Percentiles rank a stretch among this genome's conserved stretches.
Evolutionary conservation across 768 basidiomycete species (phyloP).

Genomic region (Strobilomyces confusus): DNA sequence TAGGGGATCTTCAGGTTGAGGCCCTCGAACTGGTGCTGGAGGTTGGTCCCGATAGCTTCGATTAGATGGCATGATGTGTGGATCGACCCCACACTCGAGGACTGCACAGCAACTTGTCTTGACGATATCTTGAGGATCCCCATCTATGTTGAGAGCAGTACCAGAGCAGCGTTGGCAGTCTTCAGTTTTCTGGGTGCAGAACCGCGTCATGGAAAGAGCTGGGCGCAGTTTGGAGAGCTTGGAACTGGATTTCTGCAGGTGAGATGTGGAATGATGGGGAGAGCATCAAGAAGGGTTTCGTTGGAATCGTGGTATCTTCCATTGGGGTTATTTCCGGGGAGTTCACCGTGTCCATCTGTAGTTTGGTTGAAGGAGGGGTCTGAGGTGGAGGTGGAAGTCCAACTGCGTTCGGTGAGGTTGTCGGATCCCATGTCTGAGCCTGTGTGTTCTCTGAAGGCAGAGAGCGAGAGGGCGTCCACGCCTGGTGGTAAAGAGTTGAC

Average conservation of each 20-base stretch:
- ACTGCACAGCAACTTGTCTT: constrained; percentile 96
- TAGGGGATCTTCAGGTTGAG: constrained; percentile 92
- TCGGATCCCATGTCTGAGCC: constrained; percentile 42
- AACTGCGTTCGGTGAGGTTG: constrained; percentile 51
- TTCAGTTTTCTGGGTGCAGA: constrained; percentile 82
- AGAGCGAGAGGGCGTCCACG: constrained; percentile 1
- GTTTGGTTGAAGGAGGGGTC: constrained; percentile 43
- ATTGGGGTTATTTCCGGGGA: constrained; percentile 31
- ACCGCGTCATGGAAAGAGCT: constrained; percentile 75
- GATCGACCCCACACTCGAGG: constrained; percentile 97
- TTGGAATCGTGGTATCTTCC: constrained; percentile 41
- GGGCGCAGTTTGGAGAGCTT: constrained; percentile 59
- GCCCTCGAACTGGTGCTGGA: constrained; percentile 94
- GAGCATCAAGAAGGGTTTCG: constrained; percentile 41
- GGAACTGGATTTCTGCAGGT: constrained; percentile 85
- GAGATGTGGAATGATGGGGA: constrained; percentile 73
- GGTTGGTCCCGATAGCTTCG: constrained; percentile 87
- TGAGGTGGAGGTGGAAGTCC: constrained; percentile 45
- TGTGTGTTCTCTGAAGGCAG: constrained; percentile 15
- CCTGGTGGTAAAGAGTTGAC: constrained; percentile 11
- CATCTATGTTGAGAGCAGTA: constrained; percentile 93
- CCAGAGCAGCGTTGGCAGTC: constrained; percentile 83
- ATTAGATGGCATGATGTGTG: constrained; percentile 90
- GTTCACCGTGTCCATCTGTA: constrained; percentile 27
- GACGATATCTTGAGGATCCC: constrained; percentile 95